A percentile compares a stretch with the other conserved stretches of the same genome.
Evolutionary conservation across 2,329 filamentous ascomycete genomes (phyloP).

Genomic region (Pseudogymnoascus sp.): DNA sequence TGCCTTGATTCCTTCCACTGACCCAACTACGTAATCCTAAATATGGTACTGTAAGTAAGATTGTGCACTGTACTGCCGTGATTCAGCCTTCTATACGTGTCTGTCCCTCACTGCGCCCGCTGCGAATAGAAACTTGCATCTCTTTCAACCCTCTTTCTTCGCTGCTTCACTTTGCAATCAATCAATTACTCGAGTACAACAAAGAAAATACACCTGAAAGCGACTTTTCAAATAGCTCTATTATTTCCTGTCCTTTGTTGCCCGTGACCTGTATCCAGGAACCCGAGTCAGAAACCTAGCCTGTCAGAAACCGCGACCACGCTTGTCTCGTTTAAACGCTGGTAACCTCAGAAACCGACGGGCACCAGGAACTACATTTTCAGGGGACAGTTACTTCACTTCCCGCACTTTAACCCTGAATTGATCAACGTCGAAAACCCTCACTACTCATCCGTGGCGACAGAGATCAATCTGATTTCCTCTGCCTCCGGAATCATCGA

Average conservation of each 20-base stretch:
- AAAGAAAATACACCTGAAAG: background rate
- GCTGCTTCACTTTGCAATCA: background rate
- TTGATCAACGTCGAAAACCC: background rate
- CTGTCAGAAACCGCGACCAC: constrained; percentile 5
- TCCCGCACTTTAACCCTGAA: constrained; percentile 4
- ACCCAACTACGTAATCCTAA: background rate
- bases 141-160: background rate
- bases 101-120: background rate
- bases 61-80: background rate
- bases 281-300: constrained; percentile 3
- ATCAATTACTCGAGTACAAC: background rate
- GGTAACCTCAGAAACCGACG: constrained; percentile 9
- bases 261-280: background rate
- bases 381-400: constrained; percentile 1
- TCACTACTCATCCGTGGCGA: background rate
- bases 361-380: constrained; percentile 7
- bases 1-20: background rate
- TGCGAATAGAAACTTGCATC: background rate
- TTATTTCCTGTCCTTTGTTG: background rate
- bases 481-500: background rate
- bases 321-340: constrained; percentile 10
- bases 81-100: background rate
- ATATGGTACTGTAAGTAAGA: background rate
- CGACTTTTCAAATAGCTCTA: background rate
- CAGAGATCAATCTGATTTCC: background rate